A percentile compares a stretch with the other conserved stretches of the same genome.
Evolutionary conservation across 176 grass and related monocot genomes (phyloP).

Genomic region (Hordeum marinum): DNA sequence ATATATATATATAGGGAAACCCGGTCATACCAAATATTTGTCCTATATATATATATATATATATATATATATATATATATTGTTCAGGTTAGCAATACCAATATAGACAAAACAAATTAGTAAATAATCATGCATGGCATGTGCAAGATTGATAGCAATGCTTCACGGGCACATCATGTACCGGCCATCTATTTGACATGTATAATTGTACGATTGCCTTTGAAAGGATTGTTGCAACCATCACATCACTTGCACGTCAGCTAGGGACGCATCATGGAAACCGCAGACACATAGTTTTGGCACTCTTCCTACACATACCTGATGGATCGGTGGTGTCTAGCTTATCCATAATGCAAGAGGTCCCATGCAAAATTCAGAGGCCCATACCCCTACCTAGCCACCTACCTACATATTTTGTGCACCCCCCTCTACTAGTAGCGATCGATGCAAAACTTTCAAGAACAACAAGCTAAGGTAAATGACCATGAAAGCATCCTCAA

Average conservation of each 20-base stretch:
- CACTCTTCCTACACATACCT: conserved; percentile 6
- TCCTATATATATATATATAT: no score
- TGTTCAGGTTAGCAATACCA: not conserved
- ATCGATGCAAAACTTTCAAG: not conserved
- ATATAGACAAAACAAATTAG: not conserved
- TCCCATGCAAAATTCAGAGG: conserved; percentile 12
- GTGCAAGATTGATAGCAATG: not conserved
- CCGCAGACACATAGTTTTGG: not conserved
- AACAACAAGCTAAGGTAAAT: not conserved
- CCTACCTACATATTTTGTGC: not conserved
- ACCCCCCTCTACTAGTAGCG: not conserved
- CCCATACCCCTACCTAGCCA: conserved; percentile 15
- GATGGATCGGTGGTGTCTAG: conserved; percentile 14
- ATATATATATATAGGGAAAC: no score
- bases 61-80: no score
- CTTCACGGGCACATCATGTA: not conserved
- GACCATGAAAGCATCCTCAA: not conserved
- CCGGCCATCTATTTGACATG: not conserved
- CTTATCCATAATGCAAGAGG: conserved; percentile 20
- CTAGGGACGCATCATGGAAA: not conserved
- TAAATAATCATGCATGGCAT: not conserved
- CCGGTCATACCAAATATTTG: no score
- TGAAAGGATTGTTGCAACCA: conserved; percentile 6
- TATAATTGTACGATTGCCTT: not conserved
- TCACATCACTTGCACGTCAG: conserved; percentile 29